Percentiles rank a stretch among this genome's conserved stretches.
phyloP scores from a whole-genome alignment of 371 early-diverging fungal species.

The Syncephalastrum contaminatum region DNA sequence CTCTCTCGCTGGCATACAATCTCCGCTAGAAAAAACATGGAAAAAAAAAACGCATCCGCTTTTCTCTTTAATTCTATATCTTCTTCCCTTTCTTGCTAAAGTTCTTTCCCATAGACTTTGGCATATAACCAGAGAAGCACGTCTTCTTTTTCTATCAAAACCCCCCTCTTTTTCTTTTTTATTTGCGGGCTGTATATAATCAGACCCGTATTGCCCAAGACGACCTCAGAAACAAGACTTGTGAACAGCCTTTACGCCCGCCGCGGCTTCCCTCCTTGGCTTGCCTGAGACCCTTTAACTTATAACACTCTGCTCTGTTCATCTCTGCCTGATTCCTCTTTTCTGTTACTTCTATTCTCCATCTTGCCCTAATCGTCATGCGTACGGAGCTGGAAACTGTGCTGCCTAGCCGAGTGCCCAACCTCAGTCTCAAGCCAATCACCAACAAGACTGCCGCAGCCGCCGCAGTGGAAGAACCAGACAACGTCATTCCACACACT shows the following conservation, averaged over 20 bases:
- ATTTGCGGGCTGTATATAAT: too few species aligned
- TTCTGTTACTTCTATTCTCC: conserved; percentile 10
- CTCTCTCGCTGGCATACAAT: too few species aligned
- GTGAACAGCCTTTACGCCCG: conserved; percentile 61
- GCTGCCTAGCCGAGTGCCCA: too few species aligned
- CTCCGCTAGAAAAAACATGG: too few species aligned
- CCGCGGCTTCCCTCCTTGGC: conserved; percentile 71
- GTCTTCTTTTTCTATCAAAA: too few species aligned
- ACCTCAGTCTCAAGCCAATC: too few species aligned
- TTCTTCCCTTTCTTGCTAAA: conserved; percentile 4
- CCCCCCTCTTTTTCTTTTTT: too few species aligned
- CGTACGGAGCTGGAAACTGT: conserved; percentile 26
- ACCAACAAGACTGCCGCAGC: too few species aligned
- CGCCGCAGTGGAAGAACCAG: too few species aligned
- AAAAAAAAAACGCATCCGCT: too few species aligned
- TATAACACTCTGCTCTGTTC: too few species aligned
- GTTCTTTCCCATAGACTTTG: conserved; percentile 4
- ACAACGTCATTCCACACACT: too few species aligned
- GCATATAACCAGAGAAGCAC: not conserved
- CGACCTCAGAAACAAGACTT: conserved; percentile 68
- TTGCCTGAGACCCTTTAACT: conserved; percentile 18
- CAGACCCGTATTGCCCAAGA: conserved; percentile 51
- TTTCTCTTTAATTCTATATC: not conserved
- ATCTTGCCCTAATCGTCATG: conserved; percentile 14
- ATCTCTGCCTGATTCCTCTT: conserved; percentile 11